Evolutionary conservation across 495 filamentous ascomycete genomes (phyloP).

Genomic region (Aspergillus sparsus): DNA sequence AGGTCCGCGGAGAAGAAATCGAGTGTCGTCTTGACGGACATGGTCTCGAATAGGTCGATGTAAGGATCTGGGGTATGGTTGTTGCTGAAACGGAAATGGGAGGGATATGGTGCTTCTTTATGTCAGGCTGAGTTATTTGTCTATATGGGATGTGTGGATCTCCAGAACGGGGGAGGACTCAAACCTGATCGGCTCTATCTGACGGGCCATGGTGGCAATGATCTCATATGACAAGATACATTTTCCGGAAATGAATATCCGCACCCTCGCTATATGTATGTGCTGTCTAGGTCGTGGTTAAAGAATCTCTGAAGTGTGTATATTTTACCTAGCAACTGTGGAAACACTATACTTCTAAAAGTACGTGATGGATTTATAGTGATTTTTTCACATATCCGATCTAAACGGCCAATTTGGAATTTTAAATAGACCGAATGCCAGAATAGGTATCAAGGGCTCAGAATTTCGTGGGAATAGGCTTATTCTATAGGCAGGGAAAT

Average conservation of each 20-base stretch:
- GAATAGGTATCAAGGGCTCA: slow-evolving; percentile 1
- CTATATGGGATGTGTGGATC: too few species aligned
- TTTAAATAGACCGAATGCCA: not conserved
- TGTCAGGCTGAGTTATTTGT: not conserved
- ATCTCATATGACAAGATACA: not conserved
- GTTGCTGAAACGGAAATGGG: not conserved
- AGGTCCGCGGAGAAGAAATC: not conserved
- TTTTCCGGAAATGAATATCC: not conserved
- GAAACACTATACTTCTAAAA: not conserved
- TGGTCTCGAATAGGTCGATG: not conserved
- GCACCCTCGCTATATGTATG: not conserved
- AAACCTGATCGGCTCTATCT: too few species aligned
- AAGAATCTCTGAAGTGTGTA: not conserved
- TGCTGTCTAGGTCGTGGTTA: not conserved
- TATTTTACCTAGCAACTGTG: not conserved
- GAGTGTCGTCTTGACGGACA: not conserved
- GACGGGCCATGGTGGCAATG: too few species aligned
- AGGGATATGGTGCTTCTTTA: not conserved
- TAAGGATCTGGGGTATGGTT: not conserved
- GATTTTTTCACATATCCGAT: not conserved
- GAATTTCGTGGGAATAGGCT: not conserved
- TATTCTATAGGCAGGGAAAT: not conserved
- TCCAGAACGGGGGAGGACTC: too few species aligned
- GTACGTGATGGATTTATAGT: not conserved
- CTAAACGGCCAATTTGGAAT: not conserved